These are phyloP conservation scores for Trypanosoma boissoni DNA, from an alignment of 208 protist species.

Conservation along the genomic window DNA sequence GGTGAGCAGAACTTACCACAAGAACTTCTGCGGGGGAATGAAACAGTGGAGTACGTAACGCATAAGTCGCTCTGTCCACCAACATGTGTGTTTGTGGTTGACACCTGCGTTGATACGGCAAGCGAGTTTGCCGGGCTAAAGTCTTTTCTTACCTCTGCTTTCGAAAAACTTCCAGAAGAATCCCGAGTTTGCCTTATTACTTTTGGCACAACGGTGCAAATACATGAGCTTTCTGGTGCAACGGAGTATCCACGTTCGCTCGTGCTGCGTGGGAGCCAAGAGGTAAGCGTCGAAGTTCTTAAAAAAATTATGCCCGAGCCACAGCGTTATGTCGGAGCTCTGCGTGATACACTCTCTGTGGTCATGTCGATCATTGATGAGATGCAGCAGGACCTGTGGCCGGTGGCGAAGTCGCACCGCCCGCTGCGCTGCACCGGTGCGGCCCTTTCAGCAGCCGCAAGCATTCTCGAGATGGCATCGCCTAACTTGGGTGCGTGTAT, in stretches of 20 bases:
- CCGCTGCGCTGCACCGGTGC: conserved; percentile 95
- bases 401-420: conserved; percentile 89
- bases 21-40: conserved; percentile 89
- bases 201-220: conserved; percentile 95
- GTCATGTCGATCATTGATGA: conserved; percentile 94
- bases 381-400: conserved; percentile 95
- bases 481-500: conserved; percentile 93
- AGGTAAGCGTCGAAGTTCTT: conserved; percentile 61
- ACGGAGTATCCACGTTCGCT: conserved; percentile 83
- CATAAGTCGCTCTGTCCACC: conserved; percentile 40
- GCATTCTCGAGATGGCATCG: conserved; percentile 90
- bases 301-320: conserved; percentile 43
- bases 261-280: conserved; percentile 75
- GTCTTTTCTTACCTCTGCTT: conserved; percentile 88
- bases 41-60: conserved; percentile 96
- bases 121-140: conserved; percentile 93
- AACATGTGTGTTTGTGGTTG: conserved; percentile 97
- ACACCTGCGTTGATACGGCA: conserved; percentile 95
- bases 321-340: conserved; percentile 76
- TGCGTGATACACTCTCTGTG: conserved; percentile 50
- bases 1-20: conserved; percentile 85
- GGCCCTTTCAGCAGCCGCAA: conserved; percentile 95
- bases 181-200: conserved; percentile 96
- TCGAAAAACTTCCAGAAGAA: conserved; percentile 93
- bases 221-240: conserved; percentile 72